These are phyloP conservation scores for Avena eriantha DNA, from an alignment of 176 grass and related monocot genomes.

Conservation along the genomic window DNA sequence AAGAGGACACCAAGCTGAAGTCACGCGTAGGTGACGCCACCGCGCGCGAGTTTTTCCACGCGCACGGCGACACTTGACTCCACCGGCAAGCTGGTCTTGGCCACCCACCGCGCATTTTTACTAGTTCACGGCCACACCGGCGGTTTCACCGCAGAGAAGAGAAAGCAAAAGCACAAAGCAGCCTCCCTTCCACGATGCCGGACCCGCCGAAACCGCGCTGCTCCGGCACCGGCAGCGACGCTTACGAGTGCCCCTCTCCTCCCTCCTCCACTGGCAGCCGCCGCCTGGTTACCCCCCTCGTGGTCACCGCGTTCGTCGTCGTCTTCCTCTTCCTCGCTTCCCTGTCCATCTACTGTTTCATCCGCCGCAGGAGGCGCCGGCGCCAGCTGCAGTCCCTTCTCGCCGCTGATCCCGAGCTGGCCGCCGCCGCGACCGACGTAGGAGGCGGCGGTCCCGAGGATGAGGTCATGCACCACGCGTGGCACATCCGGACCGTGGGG, in stretches of 20 bases:
- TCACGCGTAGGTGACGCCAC: constrained; percentile 27
- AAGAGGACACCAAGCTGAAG: not conserved
- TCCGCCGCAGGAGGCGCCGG: constrained; percentile 34
- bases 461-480: constrained; percentile 67
- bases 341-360: not conserved
- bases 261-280: not conserved
- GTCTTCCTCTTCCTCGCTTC: not conserved
- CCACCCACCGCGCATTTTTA: not conserved
- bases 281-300: not conserved
- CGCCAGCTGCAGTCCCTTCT: constrained; percentile 36
- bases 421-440: not conserved
- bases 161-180: not conserved
- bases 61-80: constrained; percentile 19
- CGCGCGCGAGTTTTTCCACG: constrained; percentile 3
- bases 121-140: not conserved
- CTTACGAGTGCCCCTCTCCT: not conserved
- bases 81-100: not conserved
- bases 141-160: not conserved
- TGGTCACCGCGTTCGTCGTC: constrained; percentile 19
- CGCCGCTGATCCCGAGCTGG: not conserved
- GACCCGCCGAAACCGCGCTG: not conserved
- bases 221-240: not conserved
- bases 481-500: constrained; percentile 87
- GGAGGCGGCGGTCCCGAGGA: not conserved
- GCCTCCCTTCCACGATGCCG: not conserved